A percentile compares a stretch with the other conserved stretches of the same genome.
phyloP scores from a whole-genome alignment of 2,329 filamentous ascomycete genomes.

The Mycogone perniciosa region DNA sequence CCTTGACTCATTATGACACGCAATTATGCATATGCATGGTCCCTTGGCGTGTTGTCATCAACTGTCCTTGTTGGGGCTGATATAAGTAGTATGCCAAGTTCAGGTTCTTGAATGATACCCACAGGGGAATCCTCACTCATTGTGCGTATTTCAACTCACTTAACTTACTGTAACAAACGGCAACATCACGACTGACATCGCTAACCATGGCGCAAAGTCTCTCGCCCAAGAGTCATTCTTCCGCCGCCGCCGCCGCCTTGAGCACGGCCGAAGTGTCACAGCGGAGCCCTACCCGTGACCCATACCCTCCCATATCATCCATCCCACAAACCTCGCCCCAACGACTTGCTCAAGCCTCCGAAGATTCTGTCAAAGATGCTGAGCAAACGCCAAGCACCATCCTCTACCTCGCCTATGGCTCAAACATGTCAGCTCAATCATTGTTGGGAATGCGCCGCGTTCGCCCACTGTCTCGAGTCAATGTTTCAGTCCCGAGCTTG shows the following conservation, averaged over 20 bases:
- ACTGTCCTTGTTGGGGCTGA: too few species aligned
- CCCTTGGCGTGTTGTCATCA: too few species aligned
- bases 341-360: conserved; percentile 25
- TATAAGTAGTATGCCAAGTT: too few species aligned
- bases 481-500: conserved; percentile 74
- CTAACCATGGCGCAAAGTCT: conserved; percentile 1
- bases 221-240: not conserved
- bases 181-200: not conserved
- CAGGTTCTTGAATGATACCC: too few species aligned
- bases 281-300: conserved; percentile 15
- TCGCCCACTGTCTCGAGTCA: conserved; percentile 70
- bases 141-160: too few species aligned
- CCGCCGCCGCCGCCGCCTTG: conserved; percentile 16
- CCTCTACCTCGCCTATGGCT: conserved; percentile 85
- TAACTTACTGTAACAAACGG: too few species aligned
- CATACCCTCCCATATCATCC: conserved; percentile 26
- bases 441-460: conserved; percentile 76
- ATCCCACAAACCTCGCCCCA: conserved; percentile 26
- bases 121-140: too few species aligned
- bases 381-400: conserved; percentile 42
- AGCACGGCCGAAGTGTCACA: conserved; percentile 20
- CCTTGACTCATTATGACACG: too few species aligned
- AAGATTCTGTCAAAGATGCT: conserved; percentile 19
- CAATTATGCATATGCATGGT: too few species aligned
- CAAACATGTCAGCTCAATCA: conserved; percentile 74